A percentile compares a stretch with the other conserved stretches of the same genome.
Conservation (phyloP, 2,329 filamentous ascomycete species). For the Trichoderma atrobrunneum region DNA sequence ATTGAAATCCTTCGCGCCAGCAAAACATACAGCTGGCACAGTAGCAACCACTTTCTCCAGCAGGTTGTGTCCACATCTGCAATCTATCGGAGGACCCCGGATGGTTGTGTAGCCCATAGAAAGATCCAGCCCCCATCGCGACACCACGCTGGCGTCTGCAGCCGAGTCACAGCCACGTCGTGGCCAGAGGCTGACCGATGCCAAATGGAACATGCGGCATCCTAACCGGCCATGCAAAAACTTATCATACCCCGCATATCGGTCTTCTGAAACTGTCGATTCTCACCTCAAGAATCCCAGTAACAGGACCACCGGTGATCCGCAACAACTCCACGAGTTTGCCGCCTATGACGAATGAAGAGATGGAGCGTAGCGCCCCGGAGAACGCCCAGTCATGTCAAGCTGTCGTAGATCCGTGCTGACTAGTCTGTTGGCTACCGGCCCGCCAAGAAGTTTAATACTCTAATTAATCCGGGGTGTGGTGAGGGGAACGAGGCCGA, state of each 20-base stretch:
- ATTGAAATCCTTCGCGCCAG: background rate
- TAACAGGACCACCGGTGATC: background rate
- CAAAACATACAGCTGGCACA: background rate
- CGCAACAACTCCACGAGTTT: background rate
- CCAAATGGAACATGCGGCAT: background rate
- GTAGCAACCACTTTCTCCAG: background rate
- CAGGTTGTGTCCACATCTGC: background rate
- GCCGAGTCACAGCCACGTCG: background rate
- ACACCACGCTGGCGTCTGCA: background rate
- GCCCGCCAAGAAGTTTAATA: conserved; percentile 13
- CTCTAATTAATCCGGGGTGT: conserved; percentile 4
- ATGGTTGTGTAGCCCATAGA: conserved; percentile 2
- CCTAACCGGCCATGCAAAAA: background rate
- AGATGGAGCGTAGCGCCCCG: background rate
- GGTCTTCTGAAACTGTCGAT: background rate
- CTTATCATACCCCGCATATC: background rate
- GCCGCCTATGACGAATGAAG: background rate
- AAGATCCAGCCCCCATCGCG: background rate
- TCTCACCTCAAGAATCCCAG: background rate
- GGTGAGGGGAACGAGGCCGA: conserved; percentile 1
- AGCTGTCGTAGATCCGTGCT: background rate
- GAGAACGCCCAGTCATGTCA: background rate
- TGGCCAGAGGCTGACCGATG: background rate
- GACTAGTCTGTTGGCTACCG: background rate
- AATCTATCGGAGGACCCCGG: background rate